Percentiles rank a stretch among this genome's conserved stretches.
phyloP scores from a whole-genome alignment of 148 eudicot genomes.

The Dianthus caryophyllus region DNA sequence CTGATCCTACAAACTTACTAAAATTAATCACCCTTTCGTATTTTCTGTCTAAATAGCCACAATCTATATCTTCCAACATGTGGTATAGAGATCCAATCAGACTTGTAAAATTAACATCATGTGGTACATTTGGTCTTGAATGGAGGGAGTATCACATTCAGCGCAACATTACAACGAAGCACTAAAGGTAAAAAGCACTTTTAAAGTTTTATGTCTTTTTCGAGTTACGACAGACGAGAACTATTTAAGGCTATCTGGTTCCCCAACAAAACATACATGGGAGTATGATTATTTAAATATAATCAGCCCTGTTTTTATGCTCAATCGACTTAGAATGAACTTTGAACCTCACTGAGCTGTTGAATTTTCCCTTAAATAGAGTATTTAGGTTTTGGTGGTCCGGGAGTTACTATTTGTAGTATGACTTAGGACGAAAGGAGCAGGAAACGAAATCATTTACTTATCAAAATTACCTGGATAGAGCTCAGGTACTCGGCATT shows the following conservation, averaged over 20 bases:
- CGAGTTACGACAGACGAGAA: no score
- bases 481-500: slow-evolving; percentile 58
- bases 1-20: no score
- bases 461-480: slow-evolving; percentile 51
- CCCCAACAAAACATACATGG: not conserved
- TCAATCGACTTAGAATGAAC: not conserved
- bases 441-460: not conserved
- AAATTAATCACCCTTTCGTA: no score
- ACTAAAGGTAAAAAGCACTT: not conserved
- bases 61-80: no score
- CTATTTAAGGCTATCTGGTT: not conserved
- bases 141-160: not conserved
- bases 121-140: not conserved
- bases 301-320: not conserved
- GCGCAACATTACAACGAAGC: not conserved
- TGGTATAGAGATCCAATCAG: no score
- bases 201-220: not conserved
- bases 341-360: not conserved
- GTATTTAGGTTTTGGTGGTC: not conserved
- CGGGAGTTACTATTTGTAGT: not conserved
- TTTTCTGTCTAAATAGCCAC: no score
- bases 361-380: not conserved
- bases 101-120: not conserved
- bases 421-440: not conserved
- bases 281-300: not conserved